Evolutionary conservation across 2,329 filamentous ascomycete genomes (phyloP), one percentile per base, ranked within the genome.

Genomic region (Venturia effusa): DNA sequence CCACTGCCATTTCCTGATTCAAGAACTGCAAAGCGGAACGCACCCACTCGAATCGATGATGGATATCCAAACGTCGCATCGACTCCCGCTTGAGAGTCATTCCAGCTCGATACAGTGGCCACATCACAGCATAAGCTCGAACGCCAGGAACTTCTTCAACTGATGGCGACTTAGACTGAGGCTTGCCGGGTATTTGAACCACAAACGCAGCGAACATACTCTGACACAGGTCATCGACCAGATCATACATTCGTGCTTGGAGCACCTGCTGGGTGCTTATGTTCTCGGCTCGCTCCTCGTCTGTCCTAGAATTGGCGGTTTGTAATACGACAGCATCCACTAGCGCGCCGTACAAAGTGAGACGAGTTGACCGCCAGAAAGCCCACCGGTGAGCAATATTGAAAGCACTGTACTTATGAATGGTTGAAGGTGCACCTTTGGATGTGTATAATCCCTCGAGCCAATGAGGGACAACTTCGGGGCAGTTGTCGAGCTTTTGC

Each of bases 11-110:
- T 37, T 61, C 37, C 3, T 4, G n/a, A 10, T 41, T 40, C 15
- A 40, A 11, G 15, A 37, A 61, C 17, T 2, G 1, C 39, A 61
- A 17, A 30, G 17, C 15, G 15, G 32, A 43, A 17, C 59, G 37
- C 1, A 41, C 34, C 37, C 59, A 61, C 24, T 5, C 19, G 15
- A 22, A n/a, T 22, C 17, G 17, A 7, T 27, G 19, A 22, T 61
- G 34, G 11, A 45, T 39, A 32, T 7, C 37, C 15, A 40, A 41
- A 4, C 24, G 59, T 17, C 15, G 34, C 59, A 61, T 37, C 17
- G 59, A n/a, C 17, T 11, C 59, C 10, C 59, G 59, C 39, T 24
- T 22, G n/a, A 61, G 59, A n/a, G 40, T 24, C 40, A 61, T 61
- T 3, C n/a, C 30, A 27, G 27, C 40, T 41, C 41, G 37, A 32